Evolutionary conservation across 164 flowering plant species (phyloP).

Genomic region (Stephania cephalantha): DNA sequence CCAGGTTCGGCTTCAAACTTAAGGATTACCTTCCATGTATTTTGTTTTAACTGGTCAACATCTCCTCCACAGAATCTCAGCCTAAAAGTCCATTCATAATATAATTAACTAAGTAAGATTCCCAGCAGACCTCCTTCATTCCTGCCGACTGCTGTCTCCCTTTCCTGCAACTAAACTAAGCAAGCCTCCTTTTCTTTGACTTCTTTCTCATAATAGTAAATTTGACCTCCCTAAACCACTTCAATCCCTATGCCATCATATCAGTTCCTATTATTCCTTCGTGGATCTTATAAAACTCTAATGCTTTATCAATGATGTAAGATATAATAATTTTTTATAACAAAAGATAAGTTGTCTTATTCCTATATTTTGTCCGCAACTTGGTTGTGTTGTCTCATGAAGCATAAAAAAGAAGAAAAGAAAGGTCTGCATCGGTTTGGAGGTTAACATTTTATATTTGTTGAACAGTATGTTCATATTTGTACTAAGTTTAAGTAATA

Average conservation of each 20-base stretch:
- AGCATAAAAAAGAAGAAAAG: background rate
- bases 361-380: background rate
- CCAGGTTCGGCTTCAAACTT: background rate
- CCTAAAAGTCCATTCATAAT: constrained; percentile 16
- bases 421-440: background rate
- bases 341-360: background rate
- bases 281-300: background rate
- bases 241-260: constrained; percentile 2
- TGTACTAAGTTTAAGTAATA: background rate
- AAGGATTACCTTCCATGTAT: constrained; percentile 3
- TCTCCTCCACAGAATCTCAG: constrained; percentile 19
- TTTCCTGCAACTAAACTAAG: constrained; percentile 7
- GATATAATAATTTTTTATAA: background rate
- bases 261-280: constrained; percentile 1
- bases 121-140: constrained; percentile 18
- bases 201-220: constrained; percentile 9
- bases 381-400: background rate
- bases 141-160: constrained; percentile 21
- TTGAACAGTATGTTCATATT: background rate
- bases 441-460: background rate
- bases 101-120: constrained; percentile 13
- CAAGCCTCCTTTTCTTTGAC: constrained; percentile 17
- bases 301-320: background rate
- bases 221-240: background rate
- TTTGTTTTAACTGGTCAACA: constrained; percentile 9